phyloP scores from a whole-genome alignment of 2,329 filamentous ascomycete species.

The Talaromyces pinophilus region DNA sequence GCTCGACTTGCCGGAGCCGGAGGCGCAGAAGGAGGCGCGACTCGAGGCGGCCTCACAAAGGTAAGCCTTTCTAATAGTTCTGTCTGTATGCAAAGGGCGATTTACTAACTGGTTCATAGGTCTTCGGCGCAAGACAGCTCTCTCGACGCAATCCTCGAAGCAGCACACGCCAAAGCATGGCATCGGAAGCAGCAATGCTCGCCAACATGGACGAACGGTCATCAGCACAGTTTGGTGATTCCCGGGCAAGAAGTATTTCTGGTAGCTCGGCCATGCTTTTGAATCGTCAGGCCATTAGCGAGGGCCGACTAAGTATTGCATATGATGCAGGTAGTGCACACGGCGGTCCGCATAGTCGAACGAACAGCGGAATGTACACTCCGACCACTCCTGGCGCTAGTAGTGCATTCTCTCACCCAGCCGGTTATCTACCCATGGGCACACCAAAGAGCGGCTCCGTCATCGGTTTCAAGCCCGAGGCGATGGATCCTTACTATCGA shows the following conservation, averaged over 20 bases:
- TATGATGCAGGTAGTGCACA: conserved; percentile 56
- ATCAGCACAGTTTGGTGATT: conserved; percentile 55
- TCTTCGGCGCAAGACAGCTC: conserved; percentile 87
- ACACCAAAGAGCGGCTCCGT: conserved; percentile 47
- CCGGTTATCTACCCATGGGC: conserved; percentile 51
- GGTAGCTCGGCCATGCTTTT: conserved; percentile 64
- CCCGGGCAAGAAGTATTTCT: conserved; percentile 60
- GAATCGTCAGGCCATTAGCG: conserved; percentile 50
- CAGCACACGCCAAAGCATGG: conserved; percentile 69
- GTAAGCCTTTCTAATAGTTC: conserved; percentile 39
- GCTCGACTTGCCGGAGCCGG: conserved; percentile 82
- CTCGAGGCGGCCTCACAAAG: conserved; percentile 80
- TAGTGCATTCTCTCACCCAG: conserved; percentile 72
- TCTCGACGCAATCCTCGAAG: conserved; percentile 69
- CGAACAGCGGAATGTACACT: conserved; percentile 62
- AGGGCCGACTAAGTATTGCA: conserved; percentile 52
- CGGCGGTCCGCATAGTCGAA: conserved; percentile 53
- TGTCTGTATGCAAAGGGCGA: neutral
- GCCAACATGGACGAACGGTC: conserved; percentile 65
- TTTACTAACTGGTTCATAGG: conserved; percentile 40
- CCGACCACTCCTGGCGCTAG: conserved; percentile 73
- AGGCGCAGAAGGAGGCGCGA: conserved; percentile 68
- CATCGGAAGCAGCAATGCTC: conserved; percentile 80
- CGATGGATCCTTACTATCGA: conserved; percentile 82
- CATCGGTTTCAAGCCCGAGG: conserved; percentile 41